Evolutionary conservation across 108 stramenopile genomes (phyloP).

Genomic region (Craspedostauros australis): DNA sequence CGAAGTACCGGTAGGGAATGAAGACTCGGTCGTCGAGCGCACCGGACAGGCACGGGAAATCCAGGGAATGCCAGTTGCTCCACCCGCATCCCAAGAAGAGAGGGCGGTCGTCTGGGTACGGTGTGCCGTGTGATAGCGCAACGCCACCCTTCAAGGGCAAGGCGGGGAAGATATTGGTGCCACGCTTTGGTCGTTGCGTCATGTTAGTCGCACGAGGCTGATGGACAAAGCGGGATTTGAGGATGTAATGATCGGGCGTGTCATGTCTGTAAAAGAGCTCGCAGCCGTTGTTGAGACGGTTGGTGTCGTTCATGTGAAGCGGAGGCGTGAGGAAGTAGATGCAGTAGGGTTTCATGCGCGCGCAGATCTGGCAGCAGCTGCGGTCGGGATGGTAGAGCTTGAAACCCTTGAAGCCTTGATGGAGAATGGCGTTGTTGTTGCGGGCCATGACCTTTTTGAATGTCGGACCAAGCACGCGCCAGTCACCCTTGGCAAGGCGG

Average conservation of each 20-base stretch:
- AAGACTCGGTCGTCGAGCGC: conserved; percentile 7
- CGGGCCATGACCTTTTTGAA: no score
- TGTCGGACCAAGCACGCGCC: no score
- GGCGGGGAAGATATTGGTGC: no score
- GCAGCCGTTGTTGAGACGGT: conserved; percentile 16
- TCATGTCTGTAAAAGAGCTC: conserved; percentile 22
- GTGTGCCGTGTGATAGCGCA: no score
- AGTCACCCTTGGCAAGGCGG: no score
- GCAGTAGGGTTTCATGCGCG: conserved; percentile 1
- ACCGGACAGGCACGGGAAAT: conserved; percentile 11
- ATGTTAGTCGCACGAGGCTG: no score
- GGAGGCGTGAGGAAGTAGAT: conserved; percentile 2
- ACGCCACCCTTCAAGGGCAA: no score
- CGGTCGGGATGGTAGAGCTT: neutral
- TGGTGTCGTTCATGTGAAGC: neutral
- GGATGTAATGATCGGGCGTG: neutral
- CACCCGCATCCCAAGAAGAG: conserved; percentile 34
- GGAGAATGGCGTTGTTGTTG: no score
- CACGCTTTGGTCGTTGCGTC: no score
- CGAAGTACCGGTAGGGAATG: neutral
- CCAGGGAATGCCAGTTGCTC: conserved; percentile 8
- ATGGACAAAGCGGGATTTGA: neutral
- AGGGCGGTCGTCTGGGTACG: no score
- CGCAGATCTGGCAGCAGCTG: conserved; percentile 5
- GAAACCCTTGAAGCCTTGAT: conserved; percentile 5